These are phyloP conservation scores for Bonnemaisonia californica DNA, from an alignment of 31 red algal species.

Conservation along the genomic window DNA sequence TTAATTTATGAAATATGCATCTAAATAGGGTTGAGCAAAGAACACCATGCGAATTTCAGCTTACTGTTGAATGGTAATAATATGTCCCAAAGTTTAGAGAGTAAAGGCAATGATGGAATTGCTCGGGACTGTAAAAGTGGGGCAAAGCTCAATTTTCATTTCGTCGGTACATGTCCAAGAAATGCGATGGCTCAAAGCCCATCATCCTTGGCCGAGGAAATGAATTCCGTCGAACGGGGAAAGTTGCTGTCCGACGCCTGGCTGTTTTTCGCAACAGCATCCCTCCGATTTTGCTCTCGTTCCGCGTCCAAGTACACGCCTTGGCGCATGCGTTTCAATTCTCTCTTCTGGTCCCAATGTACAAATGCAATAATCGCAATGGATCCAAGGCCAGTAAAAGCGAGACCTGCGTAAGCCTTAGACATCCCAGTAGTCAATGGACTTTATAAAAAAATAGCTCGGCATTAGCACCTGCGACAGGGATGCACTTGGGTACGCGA, in stretches of 20 bases:
- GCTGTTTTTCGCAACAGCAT: conserved; percentile 10
- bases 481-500: too few relatives aligned
- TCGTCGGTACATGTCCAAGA: too few relatives aligned
- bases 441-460: too few relatives aligned
- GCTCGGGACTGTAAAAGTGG: too few relatives aligned
- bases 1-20: not conserved
- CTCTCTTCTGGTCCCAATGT: conserved; percentile 64
- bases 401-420: conserved; percentile 32
- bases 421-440: too few relatives aligned
- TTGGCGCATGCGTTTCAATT: conserved; percentile 49
- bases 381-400: conserved; percentile 18
- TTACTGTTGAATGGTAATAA: not conserved
- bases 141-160: too few relatives aligned
- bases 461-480: too few relatives aligned
- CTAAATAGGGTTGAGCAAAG: not conserved
- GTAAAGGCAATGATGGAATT: too few relatives aligned
- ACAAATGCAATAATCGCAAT: conserved; percentile 49
- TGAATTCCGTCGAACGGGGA: not conserved
- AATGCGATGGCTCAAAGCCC: not conserved
- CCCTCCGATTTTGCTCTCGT: conserved; percentile 44
- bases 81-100: too few relatives aligned
- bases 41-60: not conserved
- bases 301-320: conserved; percentile 49
- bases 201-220: not conserved
- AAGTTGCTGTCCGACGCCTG: too few relatives aligned